Evolutionary conservation across 768 basidiomycete genomes (phyloP).

Genomic region (Erythrobasidium yunnanense): DNA sequence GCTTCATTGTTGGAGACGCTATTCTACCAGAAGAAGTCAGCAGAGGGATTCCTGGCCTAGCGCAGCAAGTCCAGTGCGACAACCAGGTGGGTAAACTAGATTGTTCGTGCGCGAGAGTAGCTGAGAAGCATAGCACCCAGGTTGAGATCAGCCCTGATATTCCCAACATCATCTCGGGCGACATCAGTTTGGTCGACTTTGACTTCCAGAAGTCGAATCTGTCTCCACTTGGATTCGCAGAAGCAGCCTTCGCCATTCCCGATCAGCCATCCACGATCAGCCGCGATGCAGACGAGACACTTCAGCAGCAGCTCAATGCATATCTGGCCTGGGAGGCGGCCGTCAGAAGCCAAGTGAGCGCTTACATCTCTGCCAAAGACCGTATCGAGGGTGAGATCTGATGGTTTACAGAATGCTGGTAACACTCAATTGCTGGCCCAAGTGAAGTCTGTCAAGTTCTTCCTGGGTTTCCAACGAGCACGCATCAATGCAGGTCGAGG

Average conservation of each 20-base stretch:
- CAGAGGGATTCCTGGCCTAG: neutral
- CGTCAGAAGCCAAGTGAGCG: conserved; percentile 25
- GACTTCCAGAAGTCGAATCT: conserved; percentile 26
- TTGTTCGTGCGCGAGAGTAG: too few relatives aligned
- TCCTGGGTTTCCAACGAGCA: conserved; percentile 35
- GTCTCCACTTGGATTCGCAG: conserved; percentile 29
- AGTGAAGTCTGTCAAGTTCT: conserved; percentile 34
- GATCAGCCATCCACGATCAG: conserved; percentile 16
- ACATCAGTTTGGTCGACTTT: conserved; percentile 24
- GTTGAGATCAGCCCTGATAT: conserved; percentile 19
- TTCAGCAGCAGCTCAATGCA: conserved; percentile 33
- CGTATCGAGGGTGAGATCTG: too few relatives aligned
- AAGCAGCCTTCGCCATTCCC: conserved; percentile 16
- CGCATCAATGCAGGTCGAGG: conserved; percentile 29
- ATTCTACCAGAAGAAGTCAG: conserved; percentile 28
- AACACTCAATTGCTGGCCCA: conserved; percentile 19
- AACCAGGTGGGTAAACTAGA: neutral
- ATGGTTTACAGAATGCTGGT: conserved; percentile 4
- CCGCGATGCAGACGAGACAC: conserved; percentile 13
- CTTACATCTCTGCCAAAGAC: neutral
- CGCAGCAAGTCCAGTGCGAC: neutral
- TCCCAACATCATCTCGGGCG: conserved; percentile 27
- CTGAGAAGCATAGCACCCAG: neutral
- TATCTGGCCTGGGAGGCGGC: conserved; percentile 34
- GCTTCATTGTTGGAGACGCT: conserved; percentile 24